Conservation (phyloP, 331 rosid genomes). For the Pyracantha coccinea region DNA sequence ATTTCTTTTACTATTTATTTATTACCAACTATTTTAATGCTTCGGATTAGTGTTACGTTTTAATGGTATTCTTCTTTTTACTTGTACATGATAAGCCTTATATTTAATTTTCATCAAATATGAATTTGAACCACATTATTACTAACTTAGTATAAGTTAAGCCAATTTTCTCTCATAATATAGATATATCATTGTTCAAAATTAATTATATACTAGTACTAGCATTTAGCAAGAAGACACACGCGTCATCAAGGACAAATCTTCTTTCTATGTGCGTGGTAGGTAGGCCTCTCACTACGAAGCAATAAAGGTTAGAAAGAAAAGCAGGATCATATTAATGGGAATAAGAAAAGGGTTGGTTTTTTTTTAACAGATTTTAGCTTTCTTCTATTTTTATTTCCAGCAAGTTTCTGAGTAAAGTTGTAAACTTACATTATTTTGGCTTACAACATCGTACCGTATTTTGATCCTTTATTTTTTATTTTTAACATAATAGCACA, state of each 20-base stretch:
- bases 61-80: too few species aligned
- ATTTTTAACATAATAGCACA: too few species aligned
- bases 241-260: background rate
- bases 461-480: background rate
- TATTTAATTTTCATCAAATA: too few species aligned
- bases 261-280: background rate
- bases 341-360: background rate
- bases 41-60: too few species aligned
- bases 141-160: too few species aligned
- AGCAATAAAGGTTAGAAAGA: background rate
- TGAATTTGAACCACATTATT: too few species aligned
- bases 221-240: background rate
- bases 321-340: background rate
- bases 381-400: too few species aligned
- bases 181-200: too few species aligned
- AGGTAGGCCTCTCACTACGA: background rate
- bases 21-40: background rate
- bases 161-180: background rate
- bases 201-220: background rate
- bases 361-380: background rate
- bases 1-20: background rate
- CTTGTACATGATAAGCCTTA: too few species aligned
- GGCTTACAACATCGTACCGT: background rate
- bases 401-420: too few species aligned
- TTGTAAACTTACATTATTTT: too few species aligned